These are phyloP conservation scores for Chloris gayana DNA, from an alignment of 176 grass and related monocot species.

Conservation along the genomic window DNA sequence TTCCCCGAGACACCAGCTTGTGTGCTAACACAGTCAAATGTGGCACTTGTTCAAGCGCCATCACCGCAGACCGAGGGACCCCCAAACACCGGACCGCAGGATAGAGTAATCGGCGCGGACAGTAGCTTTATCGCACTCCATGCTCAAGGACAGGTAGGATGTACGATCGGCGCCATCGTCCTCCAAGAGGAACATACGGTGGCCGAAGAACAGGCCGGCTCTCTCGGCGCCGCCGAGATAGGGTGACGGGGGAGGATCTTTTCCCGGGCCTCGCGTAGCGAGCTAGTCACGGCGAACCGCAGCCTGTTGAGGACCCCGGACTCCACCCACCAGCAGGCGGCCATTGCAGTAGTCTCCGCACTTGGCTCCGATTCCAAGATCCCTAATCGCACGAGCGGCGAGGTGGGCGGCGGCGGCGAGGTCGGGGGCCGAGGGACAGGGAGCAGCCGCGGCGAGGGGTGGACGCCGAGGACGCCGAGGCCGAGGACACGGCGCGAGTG, in stretches of 20 bases:
- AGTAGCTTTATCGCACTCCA: background rate
- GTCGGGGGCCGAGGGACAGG: conserved; percentile 3
- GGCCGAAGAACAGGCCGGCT: background rate
- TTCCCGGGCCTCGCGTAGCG: background rate
- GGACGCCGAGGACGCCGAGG: background rate
- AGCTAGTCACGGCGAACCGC: background rate
- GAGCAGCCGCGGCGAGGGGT: background rate
- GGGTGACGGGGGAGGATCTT: background rate
- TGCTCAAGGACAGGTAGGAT: background rate
- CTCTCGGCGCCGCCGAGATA: background rate
- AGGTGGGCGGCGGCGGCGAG: background rate
- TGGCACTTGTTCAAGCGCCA: background rate
- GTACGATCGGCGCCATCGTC: background rate
- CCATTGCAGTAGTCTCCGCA: background rate
- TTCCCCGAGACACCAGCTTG: background rate
- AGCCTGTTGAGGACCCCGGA: too few species aligned
- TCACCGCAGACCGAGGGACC: background rate
- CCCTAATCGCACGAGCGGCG: background rate
- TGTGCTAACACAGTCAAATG: background rate
- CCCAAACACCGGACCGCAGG: background rate
- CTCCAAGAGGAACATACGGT: background rate
- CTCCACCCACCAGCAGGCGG: background rate
- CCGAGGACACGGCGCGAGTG: conserved; percentile 7
- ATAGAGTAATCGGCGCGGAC: background rate
- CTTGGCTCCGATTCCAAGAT: background rate